Percentiles rank a stretch among this genome's conserved stretches.
Evolutionary conservation across 768 basidiomycete species (phyloP).

Genomic region (Sporobolomyces roseus): DNA sequence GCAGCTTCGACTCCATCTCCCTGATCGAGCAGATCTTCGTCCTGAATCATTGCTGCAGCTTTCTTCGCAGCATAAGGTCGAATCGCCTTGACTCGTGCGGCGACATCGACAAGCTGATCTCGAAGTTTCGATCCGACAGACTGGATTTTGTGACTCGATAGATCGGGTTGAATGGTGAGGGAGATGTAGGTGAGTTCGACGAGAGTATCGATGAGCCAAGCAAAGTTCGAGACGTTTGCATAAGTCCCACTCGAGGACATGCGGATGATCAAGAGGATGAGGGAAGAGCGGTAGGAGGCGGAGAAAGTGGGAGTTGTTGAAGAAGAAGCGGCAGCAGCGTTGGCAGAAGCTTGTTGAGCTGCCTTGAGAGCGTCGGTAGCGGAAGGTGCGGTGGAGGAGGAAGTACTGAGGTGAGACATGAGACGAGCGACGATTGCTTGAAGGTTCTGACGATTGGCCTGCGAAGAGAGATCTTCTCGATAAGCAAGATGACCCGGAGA

Average conservation of each 20-base stretch:
- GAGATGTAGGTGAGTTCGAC: constrained; percentile 87
- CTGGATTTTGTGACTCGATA: constrained; percentile 50
- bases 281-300: constrained; percentile 75
- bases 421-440: constrained; percentile 88
- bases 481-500: neutral
- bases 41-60: constrained; percentile 74
- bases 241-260: constrained; percentile 77
- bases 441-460: constrained; percentile 79
- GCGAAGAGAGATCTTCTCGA: constrained; percentile 4
- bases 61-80: constrained; percentile 76
- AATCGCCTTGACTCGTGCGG: constrained; percentile 70
- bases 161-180: constrained; percentile 29
- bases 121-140: constrained; percentile 68
- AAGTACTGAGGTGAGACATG: constrained; percentile 66
- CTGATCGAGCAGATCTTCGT: constrained; percentile 62
- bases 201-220: constrained; percentile 95
- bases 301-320: constrained; percentile 57
- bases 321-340: constrained; percentile 31
- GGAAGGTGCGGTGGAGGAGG: constrained; percentile 45
- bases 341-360: constrained; percentile 28
- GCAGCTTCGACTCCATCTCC: constrained; percentile 51
- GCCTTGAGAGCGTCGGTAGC: constrained; percentile 37
- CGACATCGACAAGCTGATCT: constrained; percentile 80
- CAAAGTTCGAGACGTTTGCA: constrained; percentile 83
- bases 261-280: constrained; percentile 75